phyloP scores from a whole-genome alignment of 73 alveolate species.

The Diophrys appendiculata region DNA sequence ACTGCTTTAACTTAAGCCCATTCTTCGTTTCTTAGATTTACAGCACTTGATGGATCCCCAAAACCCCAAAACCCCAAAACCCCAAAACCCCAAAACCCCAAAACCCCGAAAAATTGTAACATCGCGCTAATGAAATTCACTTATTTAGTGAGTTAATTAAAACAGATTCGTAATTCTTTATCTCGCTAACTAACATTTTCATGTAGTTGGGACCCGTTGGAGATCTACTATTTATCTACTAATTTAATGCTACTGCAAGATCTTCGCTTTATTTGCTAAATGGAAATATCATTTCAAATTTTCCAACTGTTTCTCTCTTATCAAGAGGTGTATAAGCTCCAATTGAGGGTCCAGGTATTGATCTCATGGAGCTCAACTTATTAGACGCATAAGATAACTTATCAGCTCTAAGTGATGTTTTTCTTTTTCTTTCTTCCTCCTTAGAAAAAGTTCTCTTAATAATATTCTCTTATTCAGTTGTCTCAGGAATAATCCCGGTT shows the following conservation, averaged over 20 bases:
- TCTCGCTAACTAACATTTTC: constrained; percentile 50
- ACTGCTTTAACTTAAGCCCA: too few species aligned
- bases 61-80: too few species aligned
- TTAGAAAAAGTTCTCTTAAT: background rate
- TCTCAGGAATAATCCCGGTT: background rate
- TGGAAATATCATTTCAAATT: constrained; percentile 50
- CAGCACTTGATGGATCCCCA: too few species aligned
- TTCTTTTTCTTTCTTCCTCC: constrained; percentile 3
- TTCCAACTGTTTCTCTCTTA: constrained; percentile 38
- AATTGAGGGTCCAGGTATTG: background rate
- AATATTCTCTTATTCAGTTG: background rate
- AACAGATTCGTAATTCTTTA: constrained; percentile 42
- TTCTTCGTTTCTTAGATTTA: too few species aligned
- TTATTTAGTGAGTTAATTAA: constrained; percentile 1
- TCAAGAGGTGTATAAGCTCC: background rate
- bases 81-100: too few species aligned
- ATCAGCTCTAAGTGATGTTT: background rate
- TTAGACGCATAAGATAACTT: background rate
- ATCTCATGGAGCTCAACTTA: background rate
- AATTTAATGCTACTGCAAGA: constrained; percentile 38
- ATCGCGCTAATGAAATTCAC: too few species aligned
- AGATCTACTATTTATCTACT: constrained; percentile 12
- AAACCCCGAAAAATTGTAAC: too few species aligned
- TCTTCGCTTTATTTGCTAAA: constrained; percentile 47
- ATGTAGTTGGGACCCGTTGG: constrained; percentile 51